Evolutionary conservation across 2,329 filamentous ascomycete species (phyloP).

Genomic region (Arthrobotrys musiformis): DNA sequence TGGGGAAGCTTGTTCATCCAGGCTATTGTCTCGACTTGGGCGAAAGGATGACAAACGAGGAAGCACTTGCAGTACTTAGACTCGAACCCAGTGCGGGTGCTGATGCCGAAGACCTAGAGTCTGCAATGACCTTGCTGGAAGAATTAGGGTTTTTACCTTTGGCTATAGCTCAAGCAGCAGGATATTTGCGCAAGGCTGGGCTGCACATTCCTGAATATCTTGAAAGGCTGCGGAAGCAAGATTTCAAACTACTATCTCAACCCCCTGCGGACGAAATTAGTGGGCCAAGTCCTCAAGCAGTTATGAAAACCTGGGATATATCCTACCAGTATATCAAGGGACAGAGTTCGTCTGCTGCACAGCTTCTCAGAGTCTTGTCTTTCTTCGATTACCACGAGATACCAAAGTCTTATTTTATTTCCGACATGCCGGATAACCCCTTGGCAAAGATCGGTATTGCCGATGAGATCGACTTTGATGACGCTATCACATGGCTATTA

Average conservation of each 20-base stretch:
- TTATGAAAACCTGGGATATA: conserved; percentile 1
- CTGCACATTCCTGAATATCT: not conserved
- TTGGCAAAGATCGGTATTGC: not conserved
- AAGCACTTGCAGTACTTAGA: not conserved
- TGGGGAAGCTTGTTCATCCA: not conserved
- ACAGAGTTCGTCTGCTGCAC: not conserved
- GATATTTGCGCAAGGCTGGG: conserved; percentile 2
- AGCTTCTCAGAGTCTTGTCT: not conserved
- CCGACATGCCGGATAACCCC: not conserved
- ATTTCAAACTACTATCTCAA: not conserved
- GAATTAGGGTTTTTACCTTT: conserved; percentile 34
- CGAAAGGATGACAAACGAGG: not conserved
- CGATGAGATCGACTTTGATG: not conserved
- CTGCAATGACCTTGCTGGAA: conserved; percentile 1
- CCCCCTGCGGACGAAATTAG: not conserved
- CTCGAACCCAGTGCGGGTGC: no score
- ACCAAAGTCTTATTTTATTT: not conserved
- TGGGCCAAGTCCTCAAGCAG: not conserved
- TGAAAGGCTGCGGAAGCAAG: not conserved
- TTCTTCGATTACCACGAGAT: not conserved
- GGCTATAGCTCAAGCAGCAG: conserved; percentile 29
- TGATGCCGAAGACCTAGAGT: not conserved
- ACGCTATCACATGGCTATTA: not conserved
- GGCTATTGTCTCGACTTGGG: not conserved
- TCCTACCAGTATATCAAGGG: not conserved